Evolutionary conservation across 2,329 filamentous ascomycete species (phyloP).

Genomic region (Triangularia setosa): DNA sequence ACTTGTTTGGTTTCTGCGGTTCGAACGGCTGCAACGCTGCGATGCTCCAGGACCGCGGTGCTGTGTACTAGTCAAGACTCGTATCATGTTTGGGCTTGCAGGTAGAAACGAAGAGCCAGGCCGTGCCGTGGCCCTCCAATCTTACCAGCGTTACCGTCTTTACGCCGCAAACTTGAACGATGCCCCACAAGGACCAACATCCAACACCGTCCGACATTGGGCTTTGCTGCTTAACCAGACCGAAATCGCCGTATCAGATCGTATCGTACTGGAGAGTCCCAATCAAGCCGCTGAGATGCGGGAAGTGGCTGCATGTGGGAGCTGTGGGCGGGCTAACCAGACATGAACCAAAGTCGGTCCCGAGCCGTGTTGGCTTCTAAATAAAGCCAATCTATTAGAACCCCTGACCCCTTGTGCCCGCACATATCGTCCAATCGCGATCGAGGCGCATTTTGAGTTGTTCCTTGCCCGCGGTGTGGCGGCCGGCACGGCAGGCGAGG

Average conservation of each 20-base stretch:
- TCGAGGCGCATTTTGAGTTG: constrained; percentile 1
- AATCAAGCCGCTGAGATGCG: background rate
- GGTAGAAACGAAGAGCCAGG: background rate
- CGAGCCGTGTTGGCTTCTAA: constrained; percentile 19
- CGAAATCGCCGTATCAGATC: constrained; percentile 2
- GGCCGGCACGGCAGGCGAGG: background rate
- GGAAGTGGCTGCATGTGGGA: background rate
- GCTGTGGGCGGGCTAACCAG: background rate
- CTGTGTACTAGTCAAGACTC: background rate
- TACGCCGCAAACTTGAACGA: background rate
- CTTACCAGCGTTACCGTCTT: background rate
- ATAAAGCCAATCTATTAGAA: constrained; percentile 16
- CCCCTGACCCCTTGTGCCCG: background rate
- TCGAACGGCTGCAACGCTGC: background rate
- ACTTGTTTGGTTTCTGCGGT: background rate
- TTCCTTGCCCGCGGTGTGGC: background rate
- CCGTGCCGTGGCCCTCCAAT: background rate
- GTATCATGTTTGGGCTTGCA: background rate
- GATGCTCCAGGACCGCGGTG: background rate
- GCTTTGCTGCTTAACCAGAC: background rate
- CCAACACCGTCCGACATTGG: background rate
- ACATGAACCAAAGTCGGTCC: constrained; percentile 6
- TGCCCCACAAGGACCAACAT: background rate
- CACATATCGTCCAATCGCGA: constrained; percentile 4
- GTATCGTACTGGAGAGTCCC: background rate